A percentile compares a stretch with the other conserved stretches of the same genome.
Conservation (phyloP, 768 basidiomycete genomes). For the Kwoniella dejecticola region DNA sequence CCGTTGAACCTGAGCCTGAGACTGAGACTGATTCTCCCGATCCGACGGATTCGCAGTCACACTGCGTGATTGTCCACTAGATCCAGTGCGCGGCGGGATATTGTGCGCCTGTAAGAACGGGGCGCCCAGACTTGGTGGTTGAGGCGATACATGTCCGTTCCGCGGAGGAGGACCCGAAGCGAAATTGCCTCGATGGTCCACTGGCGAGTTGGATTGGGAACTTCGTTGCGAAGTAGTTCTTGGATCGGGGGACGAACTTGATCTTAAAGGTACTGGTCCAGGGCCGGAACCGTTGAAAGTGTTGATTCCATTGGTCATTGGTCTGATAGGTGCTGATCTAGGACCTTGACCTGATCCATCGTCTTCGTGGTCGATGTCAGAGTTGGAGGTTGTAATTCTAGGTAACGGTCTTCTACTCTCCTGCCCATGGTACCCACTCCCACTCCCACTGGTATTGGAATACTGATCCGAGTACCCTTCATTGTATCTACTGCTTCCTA, state of each 20-base stretch:
- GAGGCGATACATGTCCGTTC: constrained; percentile 4
- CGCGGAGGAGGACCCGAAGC: constrained; percentile 7
- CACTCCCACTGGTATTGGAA: no score
- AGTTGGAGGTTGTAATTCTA: constrained; percentile 29
- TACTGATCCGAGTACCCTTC: no score
- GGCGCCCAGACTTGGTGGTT: constrained; percentile 16
- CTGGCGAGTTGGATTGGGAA: constrained; percentile 38
- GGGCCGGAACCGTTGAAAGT: constrained; percentile 1
- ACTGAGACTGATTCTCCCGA: constrained; percentile 8
- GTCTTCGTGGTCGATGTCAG: constrained; percentile 10
- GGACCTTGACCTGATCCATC: constrained; percentile 36
- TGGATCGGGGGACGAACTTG: constrained; percentile 42
- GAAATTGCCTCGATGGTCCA: constrained; percentile 30
- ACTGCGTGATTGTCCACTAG: neutral
- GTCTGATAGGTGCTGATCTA: constrained; percentile 18
- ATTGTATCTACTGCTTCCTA: neutral
- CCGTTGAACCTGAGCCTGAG: neutral
- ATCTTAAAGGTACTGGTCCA: constrained; percentile 38
- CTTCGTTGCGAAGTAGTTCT: constrained; percentile 17
- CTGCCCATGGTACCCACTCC: no score
- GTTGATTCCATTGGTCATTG: constrained; percentile 14
- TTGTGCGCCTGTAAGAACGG: constrained; percentile 3
- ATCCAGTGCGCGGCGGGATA: neutral
- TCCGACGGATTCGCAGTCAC: constrained; percentile 14
- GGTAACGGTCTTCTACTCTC: constrained; percentile 7